A percentile compares a stretch with the other conserved stretches of the same genome.
phyloP scores from a whole-genome alignment of 2,329 filamentous ascomycete genomes.

The Colletotrichum plurivorum region DNA sequence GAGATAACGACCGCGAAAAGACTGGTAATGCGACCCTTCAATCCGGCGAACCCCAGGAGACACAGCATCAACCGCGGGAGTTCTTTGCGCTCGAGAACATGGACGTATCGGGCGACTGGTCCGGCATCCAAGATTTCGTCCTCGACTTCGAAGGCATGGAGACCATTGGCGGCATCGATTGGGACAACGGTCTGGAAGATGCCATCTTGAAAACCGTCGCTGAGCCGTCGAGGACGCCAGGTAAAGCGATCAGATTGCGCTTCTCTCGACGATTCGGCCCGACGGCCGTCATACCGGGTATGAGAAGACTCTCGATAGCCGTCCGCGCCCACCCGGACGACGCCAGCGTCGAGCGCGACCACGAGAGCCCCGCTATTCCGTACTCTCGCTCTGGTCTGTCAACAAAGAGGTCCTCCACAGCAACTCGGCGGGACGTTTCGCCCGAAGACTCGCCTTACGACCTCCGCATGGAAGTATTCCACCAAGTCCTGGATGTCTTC shows the following conservation, averaged over 20 bases:
- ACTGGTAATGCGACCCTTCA: background rate
- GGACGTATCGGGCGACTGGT: slow-evolving; percentile 15
- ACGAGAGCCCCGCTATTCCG: background rate
- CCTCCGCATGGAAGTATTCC: background rate
- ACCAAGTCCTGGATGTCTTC: slow-evolving; percentile 9
- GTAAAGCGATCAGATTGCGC: slow-evolving; percentile 1
- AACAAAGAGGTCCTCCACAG: background rate
- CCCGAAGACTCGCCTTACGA: slow-evolving; percentile 9
- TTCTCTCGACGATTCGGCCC: slow-evolving; percentile 10
- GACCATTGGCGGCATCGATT: background rate
- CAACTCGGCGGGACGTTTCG: background rate
- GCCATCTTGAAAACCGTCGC: background rate
- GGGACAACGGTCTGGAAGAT: background rate
- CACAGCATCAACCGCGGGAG: background rate
- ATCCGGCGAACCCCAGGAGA: background rate
- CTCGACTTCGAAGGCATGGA: slow-evolving; percentile 16
- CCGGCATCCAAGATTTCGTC: slow-evolving; percentile 8
- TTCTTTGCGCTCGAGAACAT: background rate
- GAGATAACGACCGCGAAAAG: background rate
- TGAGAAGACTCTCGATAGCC: slow-evolving; percentile 14
- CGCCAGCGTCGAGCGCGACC: background rate
- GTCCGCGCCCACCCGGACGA: background rate
- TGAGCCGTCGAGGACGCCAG: background rate
- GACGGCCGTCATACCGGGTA: background rate
- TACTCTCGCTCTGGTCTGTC: background rate